Evolutionary conservation across 331 rosid species (phyloP), one percentile per base, ranked within the genome.

Genomic region (Acacia concinna): DNA sequence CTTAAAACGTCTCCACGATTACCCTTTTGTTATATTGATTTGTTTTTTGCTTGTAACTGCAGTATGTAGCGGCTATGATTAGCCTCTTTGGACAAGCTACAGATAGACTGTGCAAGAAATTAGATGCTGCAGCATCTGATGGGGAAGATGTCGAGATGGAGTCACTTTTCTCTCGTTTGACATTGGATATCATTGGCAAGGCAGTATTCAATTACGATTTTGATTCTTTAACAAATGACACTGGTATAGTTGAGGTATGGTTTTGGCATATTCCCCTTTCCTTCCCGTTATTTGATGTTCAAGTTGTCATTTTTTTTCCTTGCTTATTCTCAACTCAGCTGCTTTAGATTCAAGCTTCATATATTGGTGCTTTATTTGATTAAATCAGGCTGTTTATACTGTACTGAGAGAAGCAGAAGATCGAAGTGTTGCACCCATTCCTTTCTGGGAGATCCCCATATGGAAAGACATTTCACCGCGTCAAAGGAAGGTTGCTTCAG

Each of bases 141-240:
- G 98, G 98, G 76, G 94, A 93, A 87, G 97, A 93, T 81, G 97
- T 88, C 28, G 99, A 95, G 80, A 91, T 95, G 99, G 99, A 95
- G 82, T 95, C 99, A 57, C 93, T 93, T 79, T 95, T 95, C 91
- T 95, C 99, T 30, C 91, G 87, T 84, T 87, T 95, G 89, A 95
- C 99, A 34, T 84, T 95, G 84, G 99, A 95, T 66, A 59, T 93
- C 74, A 95, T 95, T 71, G 99, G 99, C 84, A 95, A 90, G 84
- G 99, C 99, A 69, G 97, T 95, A 73, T 95, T 95, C 83, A 95
- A 93, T 81, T 95, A 95, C 78, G 98, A 95, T 82, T 95, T 95
- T 83, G 98, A 95, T 84, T 87, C 92, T 79, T 90, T 95, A 74
- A 93, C 97, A 28, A 93, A 91, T 70, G 98, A 95, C 47, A 78